Base-by-base conservation (phyloP, 441 rosid genomes). In the Cnidoscolus chayamansa region DNA sequence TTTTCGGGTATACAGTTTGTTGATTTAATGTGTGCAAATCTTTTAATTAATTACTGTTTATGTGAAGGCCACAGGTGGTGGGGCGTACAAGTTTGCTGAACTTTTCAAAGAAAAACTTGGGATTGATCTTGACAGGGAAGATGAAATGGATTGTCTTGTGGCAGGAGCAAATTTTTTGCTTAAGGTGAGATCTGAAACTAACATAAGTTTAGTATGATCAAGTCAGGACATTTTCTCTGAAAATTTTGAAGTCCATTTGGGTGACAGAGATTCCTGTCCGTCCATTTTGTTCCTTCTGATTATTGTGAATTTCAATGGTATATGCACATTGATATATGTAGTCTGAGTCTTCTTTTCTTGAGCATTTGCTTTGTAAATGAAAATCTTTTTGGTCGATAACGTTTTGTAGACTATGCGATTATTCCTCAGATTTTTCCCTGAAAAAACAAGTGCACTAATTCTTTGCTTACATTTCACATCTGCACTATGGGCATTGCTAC, bases 131-230 rank as follows among this genome's bases (percentile, higher is more conserved):
- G 99, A 95, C 76, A 95, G 93, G 82, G 99, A 95, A 86, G 99
- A 95, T 85, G 98, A 95, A 83, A 95, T 95, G 99, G 83, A 91
- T 77, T 95, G 98, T 68, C 97, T 95, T 74, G 99, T 95, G 65
- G 87, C 93, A 32, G 98, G 99, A 75, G 97, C 98, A 67, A 91
- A 95, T 83, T 95, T 95, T 83, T 84, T 96, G 77, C 97, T 93
- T 66, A 93, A 93, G 94, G 99, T 95, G 71, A 35, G 68, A 25
- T 58, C 57, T 43, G 54, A 76, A 85, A 88, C 87, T 86, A 63
- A 75, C 89, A 63, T 32, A 5, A 37, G 17, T 50, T 64, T 61
- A 43, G 48, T 11, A 32, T 65, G 35, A 65, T 49, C n/a, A 31
- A 8, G 19, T 35, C 17, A 20, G 40, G 12, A 25, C 9, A 10